These are phyloP conservation scores for Aspergillus neoniger DNA, from an alignment of 2,329 filamentous ascomycete species.

Conservation along the genomic window DNA sequence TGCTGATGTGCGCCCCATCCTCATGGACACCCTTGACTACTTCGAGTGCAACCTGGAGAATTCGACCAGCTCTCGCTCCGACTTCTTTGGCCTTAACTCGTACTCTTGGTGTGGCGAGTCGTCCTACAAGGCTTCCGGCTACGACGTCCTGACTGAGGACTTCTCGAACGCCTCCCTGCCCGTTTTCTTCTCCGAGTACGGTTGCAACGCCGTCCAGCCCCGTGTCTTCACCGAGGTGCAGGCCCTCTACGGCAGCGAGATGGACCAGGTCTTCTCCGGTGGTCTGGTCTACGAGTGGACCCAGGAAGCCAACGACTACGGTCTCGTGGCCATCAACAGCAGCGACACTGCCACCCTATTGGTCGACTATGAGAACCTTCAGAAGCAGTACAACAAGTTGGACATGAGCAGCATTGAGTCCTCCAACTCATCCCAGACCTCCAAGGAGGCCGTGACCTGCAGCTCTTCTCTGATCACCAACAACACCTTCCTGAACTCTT, in stretches of 20 bases:
- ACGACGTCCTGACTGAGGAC: constrained; percentile 58
- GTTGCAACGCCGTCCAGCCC: constrained; percentile 61
- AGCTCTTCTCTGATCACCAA: constrained; percentile 65
- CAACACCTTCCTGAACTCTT: constrained; percentile 71
- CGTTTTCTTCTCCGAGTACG: constrained; percentile 69
- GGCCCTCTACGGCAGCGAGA: constrained; percentile 60
- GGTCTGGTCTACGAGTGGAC: constrained; percentile 57
- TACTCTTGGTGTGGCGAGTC: constrained; percentile 69
- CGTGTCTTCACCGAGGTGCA: constrained; percentile 63
- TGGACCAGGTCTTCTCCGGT: constrained; percentile 61
- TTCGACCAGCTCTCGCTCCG: constrained; percentile 55
- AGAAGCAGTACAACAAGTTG: constrained; percentile 72
- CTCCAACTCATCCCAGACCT: constrained; percentile 59
- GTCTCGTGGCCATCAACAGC: constrained; percentile 62
- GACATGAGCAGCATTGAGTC: constrained; percentile 69
- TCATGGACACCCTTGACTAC: constrained; percentile 63
- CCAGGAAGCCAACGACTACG: constrained; percentile 51
- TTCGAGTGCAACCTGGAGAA: constrained; percentile 58
- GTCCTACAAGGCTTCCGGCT: constrained; percentile 56
- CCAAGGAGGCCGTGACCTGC: constrained; percentile 65
- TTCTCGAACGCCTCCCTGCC: constrained; percentile 61
- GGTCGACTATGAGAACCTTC: constrained; percentile 71
- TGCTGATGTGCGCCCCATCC: constrained; percentile 63
- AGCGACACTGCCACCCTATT: constrained; percentile 62
- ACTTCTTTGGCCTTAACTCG: constrained; percentile 68